These are phyloP conservation scores for Sugiyamaella chiloensis DNA, from an alignment of 805 yeast genomes.

Conservation along the genomic window DNA sequence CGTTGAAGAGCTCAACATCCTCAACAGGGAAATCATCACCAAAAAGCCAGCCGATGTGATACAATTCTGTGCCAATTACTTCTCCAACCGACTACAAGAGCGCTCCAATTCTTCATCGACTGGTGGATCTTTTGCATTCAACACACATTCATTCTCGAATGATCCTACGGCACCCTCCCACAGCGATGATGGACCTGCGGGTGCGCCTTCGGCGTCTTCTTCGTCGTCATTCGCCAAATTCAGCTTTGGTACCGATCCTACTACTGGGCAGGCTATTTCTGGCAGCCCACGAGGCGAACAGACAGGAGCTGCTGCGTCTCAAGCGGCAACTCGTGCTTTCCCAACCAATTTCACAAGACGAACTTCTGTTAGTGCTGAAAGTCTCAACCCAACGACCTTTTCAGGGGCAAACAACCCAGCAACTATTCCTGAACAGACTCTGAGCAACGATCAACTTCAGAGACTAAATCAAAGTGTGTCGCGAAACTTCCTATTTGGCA, in stretches of 20 bases:
- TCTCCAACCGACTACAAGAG: slow-evolving; percentile 55
- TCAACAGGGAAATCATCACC: slow-evolving; percentile 53
- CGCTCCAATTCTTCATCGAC: slow-evolving; percentile 4
- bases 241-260: background rate
- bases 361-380: slow-evolving; percentile 84
- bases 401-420: slow-evolving; percentile 14
- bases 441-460: slow-evolving; percentile 51
- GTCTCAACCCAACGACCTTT: slow-evolving; percentile 22
- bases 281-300: background rate
- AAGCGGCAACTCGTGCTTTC: background rate
- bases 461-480: slow-evolving; percentile 70
- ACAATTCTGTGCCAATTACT: slow-evolving; percentile 74
- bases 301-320: slow-evolving; percentile 4
- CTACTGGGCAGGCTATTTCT: background rate
- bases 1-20: slow-evolving; percentile 56
- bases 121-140: slow-evolving; percentile 9
- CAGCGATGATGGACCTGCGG: background rate
- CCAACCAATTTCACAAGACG: slow-evolving; percentile 53
- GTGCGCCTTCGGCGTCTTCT: too few relatives aligned
- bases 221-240: background rate
- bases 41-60: slow-evolving; percentile 64
- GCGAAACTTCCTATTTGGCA: slow-evolving; percentile 80
- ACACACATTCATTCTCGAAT: slow-evolving; percentile 15
- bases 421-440: slow-evolving; percentile 16
- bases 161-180: slow-evolving; percentile 8